A percentile compares a stretch with the other conserved stretches of the same genome.
These are phyloP conservation scores for Clonostachys rhizophaga DNA, from an alignment of 2,329 filamentous ascomycete genomes.

Conservation along the genomic window DNA sequence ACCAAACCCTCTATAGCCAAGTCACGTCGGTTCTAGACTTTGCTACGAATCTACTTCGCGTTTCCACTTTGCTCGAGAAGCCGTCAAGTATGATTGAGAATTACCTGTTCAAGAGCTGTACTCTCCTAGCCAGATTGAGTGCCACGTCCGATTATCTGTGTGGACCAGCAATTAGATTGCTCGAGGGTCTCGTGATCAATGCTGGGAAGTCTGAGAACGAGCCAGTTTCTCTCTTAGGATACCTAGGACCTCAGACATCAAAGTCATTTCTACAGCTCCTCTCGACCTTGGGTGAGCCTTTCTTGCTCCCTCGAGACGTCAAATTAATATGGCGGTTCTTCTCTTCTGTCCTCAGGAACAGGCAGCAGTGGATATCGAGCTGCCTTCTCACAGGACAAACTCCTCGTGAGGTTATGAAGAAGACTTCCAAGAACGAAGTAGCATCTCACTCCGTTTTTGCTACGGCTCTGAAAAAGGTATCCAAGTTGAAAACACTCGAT, in stretches of 20 bases:
- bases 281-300: slow-evolving; percentile 71
- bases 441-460: slow-evolving; percentile 63
- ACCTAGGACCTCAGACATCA: slow-evolving; percentile 76
- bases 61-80: slow-evolving; percentile 59
- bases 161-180: slow-evolving; percentile 59
- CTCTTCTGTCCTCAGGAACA: slow-evolving; percentile 78
- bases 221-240: slow-evolving; percentile 88
- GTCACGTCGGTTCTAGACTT: slow-evolving; percentile 62
- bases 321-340: slow-evolving; percentile 79
- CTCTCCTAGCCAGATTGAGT: slow-evolving; percentile 72
- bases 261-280: slow-evolving; percentile 80
- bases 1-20: slow-evolving; percentile 48
- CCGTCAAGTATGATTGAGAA: slow-evolving; percentile 65
- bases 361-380: slow-evolving; percentile 94
- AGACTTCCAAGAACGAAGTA: slow-evolving; percentile 41
- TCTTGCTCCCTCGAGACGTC: slow-evolving; percentile 60
- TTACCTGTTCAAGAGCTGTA: slow-evolving; percentile 76
- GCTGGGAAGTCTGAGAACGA: slow-evolving; percentile 65
- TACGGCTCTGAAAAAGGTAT: slow-evolving; percentile 67
- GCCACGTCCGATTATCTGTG: slow-evolving; percentile 64
- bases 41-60: slow-evolving; percentile 64
- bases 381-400: slow-evolving; percentile 86
- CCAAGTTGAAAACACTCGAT: slow-evolving; percentile 58
- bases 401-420: slow-evolving; percentile 68
- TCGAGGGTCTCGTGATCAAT: slow-evolving; percentile 69